Percentiles rank a stretch among this genome's conserved stretches.
Conservation (phyloP, 345 rosid genomes). For the Barbarea vulgaris region DNA sequence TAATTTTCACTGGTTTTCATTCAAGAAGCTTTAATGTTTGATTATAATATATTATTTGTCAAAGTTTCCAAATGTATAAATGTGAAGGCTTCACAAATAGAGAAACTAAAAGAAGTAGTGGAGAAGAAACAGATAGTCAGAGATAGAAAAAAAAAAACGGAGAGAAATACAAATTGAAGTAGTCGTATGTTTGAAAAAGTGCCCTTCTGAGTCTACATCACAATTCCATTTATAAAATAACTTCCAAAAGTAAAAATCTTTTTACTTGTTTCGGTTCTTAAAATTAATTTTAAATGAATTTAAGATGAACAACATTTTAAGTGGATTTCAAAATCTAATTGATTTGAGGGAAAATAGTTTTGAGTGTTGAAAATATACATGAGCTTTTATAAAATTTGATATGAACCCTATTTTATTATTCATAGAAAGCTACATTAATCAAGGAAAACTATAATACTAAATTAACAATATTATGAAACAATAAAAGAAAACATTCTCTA, state of each 20-base stretch:
- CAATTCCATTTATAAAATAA: background rate
- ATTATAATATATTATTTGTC: background rate
- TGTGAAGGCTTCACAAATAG: too few species aligned
- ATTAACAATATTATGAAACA: background rate
- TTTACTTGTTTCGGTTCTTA: background rate
- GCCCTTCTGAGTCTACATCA: background rate
- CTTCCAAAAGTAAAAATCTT: background rate
- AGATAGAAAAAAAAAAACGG: too few species aligned
- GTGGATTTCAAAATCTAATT: background rate
- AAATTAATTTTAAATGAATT: background rate
- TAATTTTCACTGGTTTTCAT: background rate
- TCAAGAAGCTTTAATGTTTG: background rate
- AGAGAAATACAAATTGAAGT: constrained; percentile 3
- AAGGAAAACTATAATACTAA: background rate
- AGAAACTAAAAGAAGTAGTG: background rate
- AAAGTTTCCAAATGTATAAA: too few species aligned
- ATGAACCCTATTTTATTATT: background rate
- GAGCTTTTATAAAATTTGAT: background rate
- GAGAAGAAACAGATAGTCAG: background rate
- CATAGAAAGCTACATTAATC: background rate
- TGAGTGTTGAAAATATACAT: background rate
- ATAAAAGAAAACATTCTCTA: background rate
- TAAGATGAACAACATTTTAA: background rate
- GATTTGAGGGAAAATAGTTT: too few species aligned
- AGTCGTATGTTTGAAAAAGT: constrained; percentile 20